Evolutionary conservation across 2,329 filamentous ascomycete species (phyloP), one percentile per base, ranked within the genome.

Genomic region (Talaromyces funiculosus): DNA sequence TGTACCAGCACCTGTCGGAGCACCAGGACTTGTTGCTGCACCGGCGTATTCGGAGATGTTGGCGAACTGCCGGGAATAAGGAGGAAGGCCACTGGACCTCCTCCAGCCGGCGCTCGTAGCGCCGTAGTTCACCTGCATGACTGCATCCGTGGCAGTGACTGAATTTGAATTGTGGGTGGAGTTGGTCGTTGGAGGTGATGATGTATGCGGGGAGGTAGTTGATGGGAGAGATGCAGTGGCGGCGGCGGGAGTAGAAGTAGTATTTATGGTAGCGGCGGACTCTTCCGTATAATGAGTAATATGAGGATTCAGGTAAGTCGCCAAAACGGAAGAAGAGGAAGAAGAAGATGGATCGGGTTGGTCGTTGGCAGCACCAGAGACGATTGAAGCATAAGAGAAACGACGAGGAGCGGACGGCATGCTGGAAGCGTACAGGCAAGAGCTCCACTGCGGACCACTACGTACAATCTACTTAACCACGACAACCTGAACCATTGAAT

Each of bases 351-450:
- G 76, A 43, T 20, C 77, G 72, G 22, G 57, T 24, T 24, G 45
- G 40, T 55, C 18, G 60, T 51, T 49, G 56, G 57, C 56, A 42
- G 62, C 71, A 45, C 35, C 59, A 33, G 60, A 59, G 61, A 83
- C 79, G 61, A 86, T 83, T 26, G 84, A 85, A 67, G 84, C 84
- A 75, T 86, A 86, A 56, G 85, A 86, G 43, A 82, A 82, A 65
- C 83, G 78, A 69, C 83, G 80, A 72, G 66, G 75, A 69, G 65
- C 69, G 72, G 57, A 70, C 20, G 51, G 64, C 54, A 63, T 64
- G 42, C 45, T 42, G 59, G 31, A 49, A 49, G 43, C 22, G 43
- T 7, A 29, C 9, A 24, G 42, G 18, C 31, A 24, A 18, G 33
- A 40, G 51, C 51, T 54, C 51, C 51, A 54, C 51, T 54, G 51